phyloP scores from a whole-genome alignment of 1,284 basidiomycete species.

The Caloboletus inedulis region DNA sequence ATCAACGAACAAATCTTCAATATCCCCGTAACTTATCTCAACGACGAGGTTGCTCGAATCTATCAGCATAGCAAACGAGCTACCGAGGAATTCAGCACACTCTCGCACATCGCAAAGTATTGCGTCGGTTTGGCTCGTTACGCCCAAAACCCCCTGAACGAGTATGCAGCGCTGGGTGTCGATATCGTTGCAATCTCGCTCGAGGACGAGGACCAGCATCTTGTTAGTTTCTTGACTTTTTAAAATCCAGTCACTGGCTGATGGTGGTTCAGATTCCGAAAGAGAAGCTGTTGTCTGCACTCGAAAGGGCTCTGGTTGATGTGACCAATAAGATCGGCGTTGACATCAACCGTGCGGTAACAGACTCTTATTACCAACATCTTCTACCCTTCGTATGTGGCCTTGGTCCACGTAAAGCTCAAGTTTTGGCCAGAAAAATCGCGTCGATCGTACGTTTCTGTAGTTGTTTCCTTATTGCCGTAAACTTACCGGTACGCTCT shows the following conservation, averaged over 20 bases:
- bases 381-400: conserved; percentile 92
- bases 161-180: conserved; percentile 82
- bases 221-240: conserved; percentile 51
- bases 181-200: conserved; percentile 82
- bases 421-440: conserved; percentile 82
- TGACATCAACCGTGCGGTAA: conserved; percentile 91
- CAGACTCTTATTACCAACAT: conserved; percentile 83
- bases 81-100: conserved; percentile 78
- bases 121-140: conserved; percentile 95
- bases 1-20: conserved; percentile 45
- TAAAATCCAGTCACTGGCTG: conserved; percentile 8
- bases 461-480: conserved; percentile 1
- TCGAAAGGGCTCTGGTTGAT: conserved; percentile 90
- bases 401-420: conserved; percentile 93
- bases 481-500: conserved; percentile 12
- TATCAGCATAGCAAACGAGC: conserved; percentile 92
- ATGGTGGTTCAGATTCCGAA: conserved; percentile 59
- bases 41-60: conserved; percentile 91
- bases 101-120: conserved; percentile 85
- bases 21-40: conserved; percentile 80
- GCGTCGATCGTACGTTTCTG: conserved; percentile 54
- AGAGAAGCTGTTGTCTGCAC: conserved; percentile 78
- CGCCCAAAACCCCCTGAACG: conserved; percentile 90
- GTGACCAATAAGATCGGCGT: conserved; percentile 91
- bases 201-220: conserved; percentile 82